Conservation (phyloP, 768 basidiomycete species). For the Hypsizygus marmoreus region DNA sequence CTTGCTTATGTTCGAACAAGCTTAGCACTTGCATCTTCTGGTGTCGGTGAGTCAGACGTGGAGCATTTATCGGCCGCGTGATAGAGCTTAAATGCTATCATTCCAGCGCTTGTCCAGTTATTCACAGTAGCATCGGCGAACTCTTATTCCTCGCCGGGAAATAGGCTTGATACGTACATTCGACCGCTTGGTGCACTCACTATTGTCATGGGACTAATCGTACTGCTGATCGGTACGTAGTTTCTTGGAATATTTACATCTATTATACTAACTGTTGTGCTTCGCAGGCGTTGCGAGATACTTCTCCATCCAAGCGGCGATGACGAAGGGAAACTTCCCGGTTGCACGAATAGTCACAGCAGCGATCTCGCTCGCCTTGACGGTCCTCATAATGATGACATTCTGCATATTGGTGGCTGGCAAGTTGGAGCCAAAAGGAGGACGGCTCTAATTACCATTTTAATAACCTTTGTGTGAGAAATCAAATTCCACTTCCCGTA, state of each 20-base stretch:
- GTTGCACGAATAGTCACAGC: constrained; percentile 17
- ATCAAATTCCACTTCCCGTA: no score
- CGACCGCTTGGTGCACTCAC: constrained; percentile 22
- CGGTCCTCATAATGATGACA: constrained; percentile 17
- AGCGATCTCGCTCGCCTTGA: constrained; percentile 17
- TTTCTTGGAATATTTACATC: background rate
- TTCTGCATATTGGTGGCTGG: constrained; percentile 22
- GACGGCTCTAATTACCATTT: background rate
- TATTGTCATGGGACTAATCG: constrained; percentile 19
- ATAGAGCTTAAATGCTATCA: background rate
- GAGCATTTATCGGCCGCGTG: background rate
- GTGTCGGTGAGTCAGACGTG: constrained; percentile 34
- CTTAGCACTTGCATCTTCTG: constrained; percentile 50
- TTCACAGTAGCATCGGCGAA: constrained; percentile 22
- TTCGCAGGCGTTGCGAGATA: constrained; percentile 20
- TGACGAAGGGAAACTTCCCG: constrained; percentile 24
- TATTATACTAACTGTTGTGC: background rate
- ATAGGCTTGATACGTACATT: constrained; percentile 22
- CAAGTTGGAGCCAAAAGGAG: constrained; percentile 14
- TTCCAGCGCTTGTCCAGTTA: constrained; percentile 22
- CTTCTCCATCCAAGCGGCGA: constrained; percentile 22
- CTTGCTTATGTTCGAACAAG: constrained; percentile 57
- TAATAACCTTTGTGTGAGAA: constrained; percentile 13
- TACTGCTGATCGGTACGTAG: constrained; percentile 21
- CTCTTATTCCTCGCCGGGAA: constrained; percentile 6